A percentile compares a stretch with the other conserved stretches of the same genome.
Conservation (phyloP, 2,329 filamentous ascomycete genomes). For the Aspergillus awamori region DNA sequence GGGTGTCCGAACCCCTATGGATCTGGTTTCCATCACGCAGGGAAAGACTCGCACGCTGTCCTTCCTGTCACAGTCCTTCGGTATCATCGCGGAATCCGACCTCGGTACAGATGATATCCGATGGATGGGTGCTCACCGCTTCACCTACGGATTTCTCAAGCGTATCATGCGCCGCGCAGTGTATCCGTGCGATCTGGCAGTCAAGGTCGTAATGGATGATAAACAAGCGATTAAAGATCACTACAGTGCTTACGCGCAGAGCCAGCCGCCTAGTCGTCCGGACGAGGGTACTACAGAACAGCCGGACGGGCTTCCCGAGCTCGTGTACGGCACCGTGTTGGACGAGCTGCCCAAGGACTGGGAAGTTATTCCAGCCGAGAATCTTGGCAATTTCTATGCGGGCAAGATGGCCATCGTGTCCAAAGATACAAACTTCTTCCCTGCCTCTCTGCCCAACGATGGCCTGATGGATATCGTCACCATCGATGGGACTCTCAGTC, state of each 20-base stretch:
- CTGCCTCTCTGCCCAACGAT: conserved; percentile 75
- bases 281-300: conserved; percentile 43
- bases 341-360: conserved; percentile 78
- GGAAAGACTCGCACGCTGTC: conserved; percentile 73
- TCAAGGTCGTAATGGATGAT: conserved; percentile 78
- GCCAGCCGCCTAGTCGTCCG: conserved; percentile 26
- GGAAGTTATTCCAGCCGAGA: conserved; percentile 72
- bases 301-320: conserved; percentile 64
- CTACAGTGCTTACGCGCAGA: conserved; percentile 60
- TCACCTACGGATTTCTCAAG: conserved; percentile 80
- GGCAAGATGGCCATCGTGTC: conserved; percentile 97
- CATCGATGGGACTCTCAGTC: conserved; percentile 74
- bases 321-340: conserved; percentile 78
- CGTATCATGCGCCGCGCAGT: conserved; percentile 74
- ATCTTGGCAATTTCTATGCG: conserved; percentile 87
- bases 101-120: conserved; percentile 86
- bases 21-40: conserved; percentile 86
- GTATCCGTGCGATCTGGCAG: conserved; percentile 86
- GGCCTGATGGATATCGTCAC: conserved; percentile 83
- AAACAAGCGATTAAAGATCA: conserved; percentile 74
- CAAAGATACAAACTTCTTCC: conserved; percentile 81
- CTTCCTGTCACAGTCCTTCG: conserved; percentile 87
- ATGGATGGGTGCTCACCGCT: conserved; percentile 88
- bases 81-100: conserved; percentile 87
- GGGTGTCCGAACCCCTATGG: conserved; percentile 78